Evolutionary conservation across 306 rosid species (phyloP), one percentile per base, ranked within the genome.

Genomic region (Cotoneaster glaucophyllus): DNA sequence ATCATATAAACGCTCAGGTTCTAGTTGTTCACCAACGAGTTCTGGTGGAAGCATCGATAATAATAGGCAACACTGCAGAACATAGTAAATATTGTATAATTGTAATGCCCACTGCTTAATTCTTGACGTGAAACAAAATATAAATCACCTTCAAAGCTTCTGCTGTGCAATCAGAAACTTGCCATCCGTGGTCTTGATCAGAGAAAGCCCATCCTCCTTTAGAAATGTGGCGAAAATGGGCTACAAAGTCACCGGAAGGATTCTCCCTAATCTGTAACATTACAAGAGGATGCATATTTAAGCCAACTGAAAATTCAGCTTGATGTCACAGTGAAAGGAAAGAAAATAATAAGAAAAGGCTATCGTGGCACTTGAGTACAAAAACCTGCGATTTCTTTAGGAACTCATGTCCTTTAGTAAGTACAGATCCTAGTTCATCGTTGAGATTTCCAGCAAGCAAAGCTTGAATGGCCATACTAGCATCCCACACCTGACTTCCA

Each of bases 171-270:
- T 93, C 97, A 28, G 97, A 93, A 81, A 87, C 87, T 80, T 90
- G 94, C 97, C 96, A 93, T 78, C 96, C 97, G 21, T 90, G 96
- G 74, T 93, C 97, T 69, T 82, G 86, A 62, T 93, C 93, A 11
- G 97, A 93, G 73, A 90, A 90, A 32, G 96, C 86, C 97, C 97
- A 93, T 11, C 91, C 71, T 17, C 97, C 97, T 79, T 90, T 93
- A 13, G 94, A 93, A 64, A 85, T 93, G 78, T 93, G 96, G 57
- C 92, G 89, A 32, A 28, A 81, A 77, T 77, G 78, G 7, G 66
- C 56, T 61, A 19, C 14, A 76, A 81, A 12, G 70, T 90, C 88
- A 13, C 93, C 94, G 0, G 68, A 80, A 50, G 92, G 89, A 45
- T 93, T 86, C 19, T 85, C 88, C 28, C 80, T 86, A 3, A 88